phyloP scores from a whole-genome alignment of 208 protist species.

The Leishmania gerbilli region DNA sequence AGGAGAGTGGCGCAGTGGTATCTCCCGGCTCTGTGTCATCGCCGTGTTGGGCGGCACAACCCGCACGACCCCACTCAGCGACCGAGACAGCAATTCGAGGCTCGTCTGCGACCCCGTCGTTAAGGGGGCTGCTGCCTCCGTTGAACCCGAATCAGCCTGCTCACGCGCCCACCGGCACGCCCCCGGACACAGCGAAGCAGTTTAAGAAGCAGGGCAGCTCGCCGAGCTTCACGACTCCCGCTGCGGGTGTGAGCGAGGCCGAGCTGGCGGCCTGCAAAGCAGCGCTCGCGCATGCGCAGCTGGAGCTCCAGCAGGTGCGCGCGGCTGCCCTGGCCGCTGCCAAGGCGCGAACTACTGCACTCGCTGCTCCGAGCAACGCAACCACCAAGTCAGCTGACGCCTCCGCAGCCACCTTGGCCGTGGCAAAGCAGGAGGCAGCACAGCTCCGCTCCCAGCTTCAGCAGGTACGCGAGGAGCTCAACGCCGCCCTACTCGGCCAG shows the following conservation, averaged over 20 bases:
- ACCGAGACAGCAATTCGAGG: not conserved
- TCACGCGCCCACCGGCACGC: not conserved
- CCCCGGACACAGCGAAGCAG: not conserved
- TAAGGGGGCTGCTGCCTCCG: conserved; percentile 1
- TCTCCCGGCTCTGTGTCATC: not conserved
- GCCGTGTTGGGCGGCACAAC: not conserved
- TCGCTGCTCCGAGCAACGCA: not conserved
- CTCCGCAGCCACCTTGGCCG: not conserved
- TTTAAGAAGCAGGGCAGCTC: not conserved
- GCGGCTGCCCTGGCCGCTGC: conserved; percentile 6
- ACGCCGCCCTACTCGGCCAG: conserved; percentile 21
- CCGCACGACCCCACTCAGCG: conserved; percentile 5
- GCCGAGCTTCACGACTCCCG: too few relatives aligned
- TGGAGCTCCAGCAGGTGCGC: conserved; percentile 49
- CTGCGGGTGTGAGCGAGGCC: conserved; percentile 4
- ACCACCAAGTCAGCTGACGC: not conserved
- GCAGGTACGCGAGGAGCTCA: conserved; percentile 40
- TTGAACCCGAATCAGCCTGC: conserved; percentile 8
- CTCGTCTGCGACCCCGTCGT: not conserved
- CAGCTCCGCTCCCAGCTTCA: conserved; percentile 40
- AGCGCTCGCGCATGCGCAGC: conserved; percentile 45
- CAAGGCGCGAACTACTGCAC: not conserved
- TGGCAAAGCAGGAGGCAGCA: conserved; percentile 21
- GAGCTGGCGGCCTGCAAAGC: conserved; percentile 42
- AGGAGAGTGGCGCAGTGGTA: not conserved